Evolutionary conservation across 257 asterid species (phyloP).

Genomic region (Craterostigma plantagineum): DNA sequence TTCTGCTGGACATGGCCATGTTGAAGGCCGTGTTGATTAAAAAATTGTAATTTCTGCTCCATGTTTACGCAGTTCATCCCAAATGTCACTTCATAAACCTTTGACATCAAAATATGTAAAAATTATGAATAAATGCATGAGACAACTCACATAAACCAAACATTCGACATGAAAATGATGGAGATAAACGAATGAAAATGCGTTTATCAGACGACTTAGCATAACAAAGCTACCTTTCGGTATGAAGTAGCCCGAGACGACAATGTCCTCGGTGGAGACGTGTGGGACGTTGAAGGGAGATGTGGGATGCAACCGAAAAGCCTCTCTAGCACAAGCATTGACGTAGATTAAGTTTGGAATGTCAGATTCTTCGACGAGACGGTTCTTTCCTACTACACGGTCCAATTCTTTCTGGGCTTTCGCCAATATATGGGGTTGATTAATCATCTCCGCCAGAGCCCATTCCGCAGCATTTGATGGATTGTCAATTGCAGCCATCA

Average conservation of each 20-base stretch:
- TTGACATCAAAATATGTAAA: too few relatives aligned
- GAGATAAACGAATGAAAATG: too few relatives aligned
- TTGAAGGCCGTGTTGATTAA: too few relatives aligned
- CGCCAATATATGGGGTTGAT: neutral
- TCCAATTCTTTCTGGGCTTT: slow-evolving; percentile 8
- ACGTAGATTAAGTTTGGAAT: slow-evolving; percentile 5
- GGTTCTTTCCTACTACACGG: slow-evolving; percentile 4
- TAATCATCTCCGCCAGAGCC: neutral
- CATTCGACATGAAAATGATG: too few relatives aligned
- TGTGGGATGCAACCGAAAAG: slow-evolving; percentile 8
- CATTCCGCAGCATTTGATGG: neutral
- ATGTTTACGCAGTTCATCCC: too few relatives aligned
- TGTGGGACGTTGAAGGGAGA: slow-evolving; percentile 9
- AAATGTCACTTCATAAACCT: too few relatives aligned
- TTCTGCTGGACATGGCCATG: too few relatives aligned
- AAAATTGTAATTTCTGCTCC: too few relatives aligned
- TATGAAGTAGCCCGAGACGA: slow-evolving; percentile 7
- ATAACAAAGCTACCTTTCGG: slow-evolving; percentile 12
- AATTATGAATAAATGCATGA: too few relatives aligned
- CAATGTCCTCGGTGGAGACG: slow-evolving; percentile 1
- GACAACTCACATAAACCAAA: too few relatives aligned
- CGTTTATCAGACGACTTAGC: too few relatives aligned
- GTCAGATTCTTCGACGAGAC: slow-evolving; percentile 12
- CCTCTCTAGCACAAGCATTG: slow-evolving; percentile 11
- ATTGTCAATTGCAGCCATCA: neutral